phyloP scores from a whole-genome alignment of 345 rosid genomes.

The Melaleuca quinquenervia region DNA sequence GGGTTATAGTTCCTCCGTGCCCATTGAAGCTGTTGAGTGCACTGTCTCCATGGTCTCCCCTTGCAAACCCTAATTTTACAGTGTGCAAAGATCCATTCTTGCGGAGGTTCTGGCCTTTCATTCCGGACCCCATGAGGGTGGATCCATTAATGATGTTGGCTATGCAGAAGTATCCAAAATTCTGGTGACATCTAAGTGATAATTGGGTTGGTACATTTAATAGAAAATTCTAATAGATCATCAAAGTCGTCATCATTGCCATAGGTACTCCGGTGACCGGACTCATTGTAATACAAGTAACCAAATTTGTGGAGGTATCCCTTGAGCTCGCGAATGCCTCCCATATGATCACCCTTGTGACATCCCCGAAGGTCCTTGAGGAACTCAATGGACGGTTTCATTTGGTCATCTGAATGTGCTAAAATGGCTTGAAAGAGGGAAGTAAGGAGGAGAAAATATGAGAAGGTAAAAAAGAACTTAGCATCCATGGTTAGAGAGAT shows the following conservation, averaged over 20 bases:
- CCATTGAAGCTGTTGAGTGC: background rate
- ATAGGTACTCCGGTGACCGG: background rate
- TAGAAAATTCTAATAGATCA: conserved; percentile 10
- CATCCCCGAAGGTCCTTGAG: conserved; percentile 17
- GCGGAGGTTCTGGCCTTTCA: background rate
- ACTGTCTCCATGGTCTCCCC: conserved; percentile 11
- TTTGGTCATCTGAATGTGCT: background rate
- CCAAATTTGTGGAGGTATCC: conserved; percentile 22
- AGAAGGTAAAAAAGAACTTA: background rate
- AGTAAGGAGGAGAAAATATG: background rate
- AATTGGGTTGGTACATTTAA: conserved; percentile 23
- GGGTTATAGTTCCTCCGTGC: conserved; percentile 5
- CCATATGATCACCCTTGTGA: conserved; percentile 15
- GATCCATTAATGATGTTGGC: conserved; percentile 20
- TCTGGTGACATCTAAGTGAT: conserved; percentile 9
- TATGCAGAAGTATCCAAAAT: conserved; percentile 14
- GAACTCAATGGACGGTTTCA: conserved; percentile 10
- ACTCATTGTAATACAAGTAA: conserved; percentile 5
- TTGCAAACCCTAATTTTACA: conserved; percentile 9
- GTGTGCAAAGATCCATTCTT: conserved; percentile 2
- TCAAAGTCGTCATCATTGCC: conserved; percentile 13
- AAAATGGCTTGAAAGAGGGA: background rate
- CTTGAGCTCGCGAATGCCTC: conserved; percentile 18
- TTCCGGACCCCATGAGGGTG: conserved; percentile 6
- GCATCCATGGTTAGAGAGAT: background rate